These are phyloP conservation scores for Penicillium sp. DNA, from an alignment of 2,329 filamentous ascomycete species.

Conservation along the genomic window DNA sequence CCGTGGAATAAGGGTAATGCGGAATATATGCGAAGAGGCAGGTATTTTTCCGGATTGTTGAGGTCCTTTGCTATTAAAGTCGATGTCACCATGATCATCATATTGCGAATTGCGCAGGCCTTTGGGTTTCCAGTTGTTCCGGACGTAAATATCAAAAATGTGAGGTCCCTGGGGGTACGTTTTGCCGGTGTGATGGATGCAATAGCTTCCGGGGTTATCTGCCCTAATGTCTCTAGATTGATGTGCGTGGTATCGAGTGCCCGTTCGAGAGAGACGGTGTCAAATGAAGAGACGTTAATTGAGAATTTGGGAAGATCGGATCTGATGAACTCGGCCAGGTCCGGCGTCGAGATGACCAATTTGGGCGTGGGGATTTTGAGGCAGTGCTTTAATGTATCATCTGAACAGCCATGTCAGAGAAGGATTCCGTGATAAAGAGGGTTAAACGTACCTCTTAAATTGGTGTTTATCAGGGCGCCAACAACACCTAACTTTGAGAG, in stretches of 20 bases:
- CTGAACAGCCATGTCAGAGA: constrained; percentile 19
- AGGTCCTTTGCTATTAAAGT: constrained; percentile 34
- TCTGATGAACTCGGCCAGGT: constrained; percentile 35
- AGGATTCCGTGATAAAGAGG: not conserved
- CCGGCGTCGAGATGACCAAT: constrained; percentile 43
- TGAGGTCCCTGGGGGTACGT: constrained; percentile 31
- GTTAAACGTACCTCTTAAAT: constrained; percentile 38
- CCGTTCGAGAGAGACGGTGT: constrained; percentile 17
- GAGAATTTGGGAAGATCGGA: constrained; percentile 33
- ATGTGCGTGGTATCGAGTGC: constrained; percentile 22
- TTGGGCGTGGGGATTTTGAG: constrained; percentile 40
- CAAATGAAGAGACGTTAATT: constrained; percentile 38
- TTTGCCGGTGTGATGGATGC: constrained; percentile 28
- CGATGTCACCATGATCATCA: constrained; percentile 34
- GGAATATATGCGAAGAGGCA: constrained; percentile 45
- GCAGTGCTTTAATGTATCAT: constrained; percentile 45
- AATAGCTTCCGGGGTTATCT: constrained; percentile 22
- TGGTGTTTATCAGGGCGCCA: constrained; percentile 45
- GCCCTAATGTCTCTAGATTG: constrained; percentile 23
- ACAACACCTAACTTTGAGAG: constrained; percentile 46
- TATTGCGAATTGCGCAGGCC: constrained; percentile 41
- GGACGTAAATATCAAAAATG: constrained; percentile 45
- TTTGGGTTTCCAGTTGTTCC: constrained; percentile 49
- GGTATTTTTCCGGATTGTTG: constrained; percentile 39
- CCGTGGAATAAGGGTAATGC: constrained; percentile 49